Percentiles rank a stretch among this genome's conserved stretches.
phyloP scores from a whole-genome alignment of 2,329 filamentous ascomycete species.

The Eurotiales sp. region DNA sequence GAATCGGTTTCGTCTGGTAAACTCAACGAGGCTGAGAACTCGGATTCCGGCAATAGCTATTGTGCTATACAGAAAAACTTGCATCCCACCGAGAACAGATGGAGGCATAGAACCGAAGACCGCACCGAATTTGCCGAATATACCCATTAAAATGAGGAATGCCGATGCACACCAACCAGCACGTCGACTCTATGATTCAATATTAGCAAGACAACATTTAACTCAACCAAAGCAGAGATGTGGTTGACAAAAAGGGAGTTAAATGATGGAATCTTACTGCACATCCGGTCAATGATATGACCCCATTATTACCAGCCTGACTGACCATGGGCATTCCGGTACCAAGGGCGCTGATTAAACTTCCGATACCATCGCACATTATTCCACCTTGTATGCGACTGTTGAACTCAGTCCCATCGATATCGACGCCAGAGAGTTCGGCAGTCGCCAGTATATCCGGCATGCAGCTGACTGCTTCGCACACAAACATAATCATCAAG shows the following conservation, averaged over 20 bases:
- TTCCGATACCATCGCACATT: constrained; percentile 72
- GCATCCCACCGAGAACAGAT: constrained; percentile 66
- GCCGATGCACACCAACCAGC: constrained; percentile 75
- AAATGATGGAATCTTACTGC: constrained; percentile 42
- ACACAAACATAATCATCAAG: constrained; percentile 65
- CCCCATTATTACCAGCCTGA: constrained; percentile 81
- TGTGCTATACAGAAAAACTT: constrained; percentile 74
- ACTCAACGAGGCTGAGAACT: constrained; percentile 67
- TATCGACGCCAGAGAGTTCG: constrained; percentile 12
- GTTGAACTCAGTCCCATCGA: constrained; percentile 13
- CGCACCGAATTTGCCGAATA: constrained; percentile 80
- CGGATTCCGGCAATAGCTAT: constrained; percentile 74
- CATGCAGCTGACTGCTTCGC: constrained; percentile 74
- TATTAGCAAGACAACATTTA: no score
- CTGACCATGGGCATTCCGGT: constrained; percentile 77
- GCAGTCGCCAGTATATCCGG: constrained; percentile 38
- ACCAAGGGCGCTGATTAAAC: constrained; percentile 69
- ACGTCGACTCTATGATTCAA: constrained; percentile 66
- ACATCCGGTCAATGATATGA: constrained; percentile 76
- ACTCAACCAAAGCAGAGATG: not conserved
- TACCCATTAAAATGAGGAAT: constrained; percentile 74
- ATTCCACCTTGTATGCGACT: constrained; percentile 14
- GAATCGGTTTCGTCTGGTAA: constrained; percentile 77
- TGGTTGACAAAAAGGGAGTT: no score
- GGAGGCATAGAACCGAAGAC: constrained; percentile 71